phyloP scores from a whole-genome alignment of 257 asterid species.

The Solanum arcanum region DNA sequence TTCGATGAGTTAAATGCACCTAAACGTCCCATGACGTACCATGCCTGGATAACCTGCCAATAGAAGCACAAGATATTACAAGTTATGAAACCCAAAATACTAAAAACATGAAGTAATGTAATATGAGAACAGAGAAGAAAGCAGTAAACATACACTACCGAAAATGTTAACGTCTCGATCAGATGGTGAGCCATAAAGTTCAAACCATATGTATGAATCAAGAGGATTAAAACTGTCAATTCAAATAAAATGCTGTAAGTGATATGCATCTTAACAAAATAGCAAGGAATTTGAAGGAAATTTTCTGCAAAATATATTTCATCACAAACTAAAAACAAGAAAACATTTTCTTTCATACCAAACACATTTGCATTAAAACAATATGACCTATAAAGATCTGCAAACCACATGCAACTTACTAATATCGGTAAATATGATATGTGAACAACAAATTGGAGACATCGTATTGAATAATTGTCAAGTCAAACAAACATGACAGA shows the following conservation, averaged over 20 bases:
- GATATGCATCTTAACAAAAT: background rate
- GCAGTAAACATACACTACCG: conserved; percentile 65
- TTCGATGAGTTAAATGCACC: conserved; percentile 84
- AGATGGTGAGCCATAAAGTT: conserved; percentile 80
- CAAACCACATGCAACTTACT: background rate
- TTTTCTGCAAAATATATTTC: background rate
- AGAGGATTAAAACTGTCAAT: conserved; percentile 81
- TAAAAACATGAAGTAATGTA: background rate
- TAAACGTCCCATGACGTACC: conserved; percentile 96
- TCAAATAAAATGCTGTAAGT: background rate
- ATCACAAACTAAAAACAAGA: background rate
- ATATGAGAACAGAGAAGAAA: background rate
- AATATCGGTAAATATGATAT: background rate
- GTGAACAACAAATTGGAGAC: background rate
- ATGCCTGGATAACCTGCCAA: conserved; percentile 79
- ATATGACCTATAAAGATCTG: background rate
- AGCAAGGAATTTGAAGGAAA: background rate
- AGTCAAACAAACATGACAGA: background rate
- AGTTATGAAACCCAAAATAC: background rate
- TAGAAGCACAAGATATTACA: background rate
- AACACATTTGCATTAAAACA: background rate
- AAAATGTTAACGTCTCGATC: conserved; percentile 92
- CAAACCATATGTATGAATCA: conserved; percentile 91
- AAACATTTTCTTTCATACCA: background rate
- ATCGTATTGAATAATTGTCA: background rate